These are phyloP conservation scores for Sporisorium reilianum DNA, from an alignment of 1,284 basidiomycete species.

Conservation along the genomic window DNA sequence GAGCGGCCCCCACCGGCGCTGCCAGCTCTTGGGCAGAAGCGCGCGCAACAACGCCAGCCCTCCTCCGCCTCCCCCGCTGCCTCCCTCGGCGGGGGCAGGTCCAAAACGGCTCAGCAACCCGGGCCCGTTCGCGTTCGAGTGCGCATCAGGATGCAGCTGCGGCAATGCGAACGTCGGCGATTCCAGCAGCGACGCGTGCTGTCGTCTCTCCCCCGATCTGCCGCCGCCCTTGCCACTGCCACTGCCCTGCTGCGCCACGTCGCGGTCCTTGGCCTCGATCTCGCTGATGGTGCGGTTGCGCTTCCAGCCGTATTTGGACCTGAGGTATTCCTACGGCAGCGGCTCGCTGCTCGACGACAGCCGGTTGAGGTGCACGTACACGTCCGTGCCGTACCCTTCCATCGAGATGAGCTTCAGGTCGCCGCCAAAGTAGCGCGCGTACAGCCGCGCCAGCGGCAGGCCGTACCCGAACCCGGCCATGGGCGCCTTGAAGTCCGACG, in stretches of 20 bases:
- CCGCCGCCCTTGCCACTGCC: not conserved
- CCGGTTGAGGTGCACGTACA: constrained; percentile 89
- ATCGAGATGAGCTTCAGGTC: constrained; percentile 96
- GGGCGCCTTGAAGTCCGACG: constrained; percentile 94
- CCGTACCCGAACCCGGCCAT: constrained; percentile 95
- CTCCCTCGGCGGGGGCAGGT: constrained; percentile 32
- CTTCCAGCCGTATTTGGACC: constrained; percentile 57
- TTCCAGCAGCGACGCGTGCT: constrained; percentile 36
- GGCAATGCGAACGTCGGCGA: constrained; percentile 19
- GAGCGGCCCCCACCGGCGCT: constrained; percentile 21
- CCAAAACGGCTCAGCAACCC: constrained; percentile 41
- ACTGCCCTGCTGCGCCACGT: not conserved
- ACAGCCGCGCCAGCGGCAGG: constrained; percentile 85
- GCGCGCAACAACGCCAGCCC: constrained; percentile 22
- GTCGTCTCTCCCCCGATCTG: constrained; percentile 4
- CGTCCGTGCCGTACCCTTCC: constrained; percentile 78
- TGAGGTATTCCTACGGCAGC: constrained; percentile 67
- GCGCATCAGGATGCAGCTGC: too few species aligned
- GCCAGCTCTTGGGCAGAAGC: constrained; percentile 43
- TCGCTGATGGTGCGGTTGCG: constrained; percentile 48
- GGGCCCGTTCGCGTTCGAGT: constrained; percentile 11
- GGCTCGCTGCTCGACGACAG: constrained; percentile 73
- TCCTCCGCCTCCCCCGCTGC: constrained; percentile 15
- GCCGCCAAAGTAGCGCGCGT: constrained; percentile 92
- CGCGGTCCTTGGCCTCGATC: constrained; percentile 45